Evolutionary conservation across 2,329 filamentous ascomycete genomes (phyloP), one percentile per base, ranked within the genome.

Genomic region (Epichloe brachyelytri): DNA sequence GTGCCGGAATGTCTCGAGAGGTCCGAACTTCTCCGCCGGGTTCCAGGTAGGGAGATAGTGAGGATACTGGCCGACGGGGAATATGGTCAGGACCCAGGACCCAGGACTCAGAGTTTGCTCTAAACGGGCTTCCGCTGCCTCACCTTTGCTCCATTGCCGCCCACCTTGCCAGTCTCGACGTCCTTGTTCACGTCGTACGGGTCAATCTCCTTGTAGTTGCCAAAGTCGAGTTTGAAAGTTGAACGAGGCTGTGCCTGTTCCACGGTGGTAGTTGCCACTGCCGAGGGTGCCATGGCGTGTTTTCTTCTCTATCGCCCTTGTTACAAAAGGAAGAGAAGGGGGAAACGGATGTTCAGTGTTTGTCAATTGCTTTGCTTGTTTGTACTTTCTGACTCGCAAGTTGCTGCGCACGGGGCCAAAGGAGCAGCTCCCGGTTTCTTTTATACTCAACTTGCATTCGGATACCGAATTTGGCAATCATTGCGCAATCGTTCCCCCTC

Each of bases 41-140:
- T 85, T 76, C 83, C 83, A 88, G 2, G 79, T 81, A 2, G 85
- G 84, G 8, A 88, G 76, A 63, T 90, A 90, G 61, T 88, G 73
- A 4, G 81, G 81, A 57, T 86, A 89, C 62, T 80, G 37, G 53
- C 15, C 36, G 15, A 38, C 8, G 10, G 36, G 5, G n/a, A 22
- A 11, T 2, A n/a, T 6, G 15, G 48, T 49, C 17, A 49, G 19
- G 20, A 12, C 12, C 1, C 6, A 5, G 19, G 10, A 26, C 12
- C 17, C 41, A 10, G 15, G 20, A 20, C 20, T 4, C 20, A 4
- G 20, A n/a, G 10, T 15, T 14, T 15, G 11, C 7, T n/a, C 7
- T 6, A 19, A 33, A 34, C 2, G 3, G 5, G 26, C 2, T 11
- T 39, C 10, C 10, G 5, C 17, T 39, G 8, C 15, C 15, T 43